Base-by-base conservation (phyloP, 345 rosid genomes). In the Moricandia arvensis region DNA sequence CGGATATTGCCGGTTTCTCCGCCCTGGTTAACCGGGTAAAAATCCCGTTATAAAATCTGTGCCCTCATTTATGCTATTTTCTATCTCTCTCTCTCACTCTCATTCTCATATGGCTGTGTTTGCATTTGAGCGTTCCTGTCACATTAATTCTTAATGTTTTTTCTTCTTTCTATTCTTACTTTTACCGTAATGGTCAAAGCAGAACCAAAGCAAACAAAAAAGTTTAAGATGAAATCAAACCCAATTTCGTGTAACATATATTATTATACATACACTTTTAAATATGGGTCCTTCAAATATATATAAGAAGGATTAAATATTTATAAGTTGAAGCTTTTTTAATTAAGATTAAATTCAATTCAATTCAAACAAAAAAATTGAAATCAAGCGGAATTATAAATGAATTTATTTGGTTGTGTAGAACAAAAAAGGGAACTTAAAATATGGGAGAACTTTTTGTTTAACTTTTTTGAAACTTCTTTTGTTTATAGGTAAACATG, bases 1-100 rank as follows among this genome's bases (percentile, higher is more conserved):
- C 61, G 88, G 74, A 15, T 5, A 57, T 30, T 84, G 84, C 84
- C 86, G 58, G 87, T 84, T 58, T 47, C 31, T 35, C 13, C 7
- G 24, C 0, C 67, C 41, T 75, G 18, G 68, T 66, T 58, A 55
- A 80, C 83, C 78, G 75, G 70, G 63, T 62, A 76, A 70, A 54
- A 54, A 15, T 57, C 75, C 75, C 80, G 71, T 77, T 71, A 18
- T 71, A 64, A 77, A 71, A 45, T 55, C 30, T 71, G 76, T 77
- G 76, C 66, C 80, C 17, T 68, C 61, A 69, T 49, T 49, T 17
- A 49, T 43, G 51, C 51, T 5, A 6, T 76, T 68, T 68, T 59
- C 17, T 75, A 29, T 30, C 38, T 9, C 26, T 43, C 26, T 43
- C 51, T 21, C n/a, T n/a, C n/a, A n/a, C n/a, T n/a, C n/a, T n/a